These are phyloP conservation scores for Populus simonii DNA, from an alignment of 345 rosid genomes.

Conservation along the genomic window DNA sequence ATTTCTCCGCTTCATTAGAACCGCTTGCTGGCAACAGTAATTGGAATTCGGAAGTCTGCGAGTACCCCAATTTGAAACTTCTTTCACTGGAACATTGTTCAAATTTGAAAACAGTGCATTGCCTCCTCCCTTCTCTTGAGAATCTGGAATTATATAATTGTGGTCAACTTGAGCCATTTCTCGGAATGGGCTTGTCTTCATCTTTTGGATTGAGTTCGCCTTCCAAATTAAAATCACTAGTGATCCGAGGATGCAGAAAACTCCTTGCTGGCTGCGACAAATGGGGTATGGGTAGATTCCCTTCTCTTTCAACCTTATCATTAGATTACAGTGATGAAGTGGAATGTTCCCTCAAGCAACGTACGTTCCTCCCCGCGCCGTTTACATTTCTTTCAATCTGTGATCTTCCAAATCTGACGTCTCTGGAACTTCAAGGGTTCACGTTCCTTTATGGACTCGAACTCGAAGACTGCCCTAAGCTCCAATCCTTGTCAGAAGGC, in stretches of 20 bases:
- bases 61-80: no score
- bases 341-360: background rate
- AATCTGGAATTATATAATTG: background rate
- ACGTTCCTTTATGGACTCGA: background rate
- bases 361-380: background rate
- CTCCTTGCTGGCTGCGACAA: background rate
- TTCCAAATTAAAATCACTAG: background rate
- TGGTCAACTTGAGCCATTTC: constrained; percentile 1
- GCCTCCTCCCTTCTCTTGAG: background rate
- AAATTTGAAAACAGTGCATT: background rate
- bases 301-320: background rate
- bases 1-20: no score
- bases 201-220: background rate
- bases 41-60: no score
- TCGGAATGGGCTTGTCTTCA: background rate
- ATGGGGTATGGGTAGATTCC: background rate
- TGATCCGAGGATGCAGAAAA: background rate
- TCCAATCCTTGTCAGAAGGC: background rate
- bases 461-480: background rate
- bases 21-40: no score
- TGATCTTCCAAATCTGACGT: background rate
- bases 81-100: no score
- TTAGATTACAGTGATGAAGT: background rate
- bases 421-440: background rate
- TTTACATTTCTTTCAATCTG: background rate